Evolutionary conservation across 129 eudicot genomes (phyloP), one percentile per base, ranked within the genome.

Genomic region (Heracleum sosnowskyi): DNA sequence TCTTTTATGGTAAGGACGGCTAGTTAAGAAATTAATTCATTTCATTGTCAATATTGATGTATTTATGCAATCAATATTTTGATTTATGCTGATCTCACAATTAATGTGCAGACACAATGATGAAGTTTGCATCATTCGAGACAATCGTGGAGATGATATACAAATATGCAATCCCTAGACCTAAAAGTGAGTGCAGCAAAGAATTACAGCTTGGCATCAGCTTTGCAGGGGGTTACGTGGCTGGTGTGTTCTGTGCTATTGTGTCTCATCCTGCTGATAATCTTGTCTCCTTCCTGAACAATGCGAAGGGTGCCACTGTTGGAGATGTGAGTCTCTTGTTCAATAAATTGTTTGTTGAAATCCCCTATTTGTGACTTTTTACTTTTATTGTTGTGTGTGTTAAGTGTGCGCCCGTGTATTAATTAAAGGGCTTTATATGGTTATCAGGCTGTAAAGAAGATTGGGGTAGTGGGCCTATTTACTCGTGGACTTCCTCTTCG

Each of bases 231-330:
- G 98, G 98, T 78, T 93, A 93, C 69, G 87, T 93, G 9, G 98
- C 98, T 57, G 98, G 98, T 80, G 92, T 94, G 26, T 79, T 94
- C n/a, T 94, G 98, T 84, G 97, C 98, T 44, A 79, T 94, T 79
- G 98, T 94, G 16, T 94, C 97, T 40, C 98, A 94, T 84, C 98
- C 98, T 78, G 98, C 98, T 69, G 98, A 93, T 69, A 93, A 93
- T 81, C 97, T 93, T 31, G 98, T 93, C 80, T 94, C 98, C 18
- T 94, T 91, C 84, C 98, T 94, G 80, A 94, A 94, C 96, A 94
- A 94, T 79, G 97, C 98, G 64, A 88, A 94, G 88, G 98, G 98
- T 29, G 98, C 98, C 39, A 91, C 96, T 57, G 97, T 90, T 85
- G 96, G 98, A 44, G 98, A 94, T 84, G 97, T 93, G 84, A 83